Base-by-base conservation (phyloP, 352 stramenopile species). In the Aphanomyces cochlioides region DNA sequence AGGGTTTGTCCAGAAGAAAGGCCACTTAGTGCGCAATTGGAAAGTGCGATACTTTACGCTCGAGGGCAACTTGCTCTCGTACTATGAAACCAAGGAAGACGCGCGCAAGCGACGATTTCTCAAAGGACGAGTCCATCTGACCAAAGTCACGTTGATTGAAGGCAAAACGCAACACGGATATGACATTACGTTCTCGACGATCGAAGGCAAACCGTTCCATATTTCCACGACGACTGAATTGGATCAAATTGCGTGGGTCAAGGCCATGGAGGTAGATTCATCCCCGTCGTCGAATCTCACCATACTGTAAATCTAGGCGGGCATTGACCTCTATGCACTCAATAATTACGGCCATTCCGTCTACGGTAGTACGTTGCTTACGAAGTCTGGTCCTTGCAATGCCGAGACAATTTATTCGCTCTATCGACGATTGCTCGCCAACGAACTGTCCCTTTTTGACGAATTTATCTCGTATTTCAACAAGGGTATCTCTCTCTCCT, bases 21-120 rank as follows among this genome's bases (percentile, higher is more conserved):
- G 88, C 0, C 86, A 96, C 63, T 75, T 96, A 43, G 86, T 96
- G 67, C 83, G 87, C 56, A 94, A 96, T 74, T 96, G 88, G 88
- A 96, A 94, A 65, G 82, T 83, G 72, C 80, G 88, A 13, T 96
- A 93, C 60, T 96, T 96, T 74, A 94, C 87, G 40, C 74, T 96
- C 19, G 88, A 96, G 43, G 87, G 86, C 53, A 96, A 92, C 69
- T 77, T 91, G 56, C 67, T 96, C 41, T 96, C 86, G 37, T 96
- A 95, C 72, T 95, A 95, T 67, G 88, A 95, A 68, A 93, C 84
- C 75, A 95, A 95, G 59, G 86, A 92, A 56, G 88, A 95, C 68
- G 88, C 88, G 66, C 88, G 85, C 63, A 93, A 95, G 72, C 85
- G 86, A 28, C 88, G 82, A 60, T 87, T 94, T 59, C 72, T 95